phyloP scores from a whole-genome alignment of 495 filamentous ascomycete genomes.

The Hypoxylon crocopeplum region DNA sequence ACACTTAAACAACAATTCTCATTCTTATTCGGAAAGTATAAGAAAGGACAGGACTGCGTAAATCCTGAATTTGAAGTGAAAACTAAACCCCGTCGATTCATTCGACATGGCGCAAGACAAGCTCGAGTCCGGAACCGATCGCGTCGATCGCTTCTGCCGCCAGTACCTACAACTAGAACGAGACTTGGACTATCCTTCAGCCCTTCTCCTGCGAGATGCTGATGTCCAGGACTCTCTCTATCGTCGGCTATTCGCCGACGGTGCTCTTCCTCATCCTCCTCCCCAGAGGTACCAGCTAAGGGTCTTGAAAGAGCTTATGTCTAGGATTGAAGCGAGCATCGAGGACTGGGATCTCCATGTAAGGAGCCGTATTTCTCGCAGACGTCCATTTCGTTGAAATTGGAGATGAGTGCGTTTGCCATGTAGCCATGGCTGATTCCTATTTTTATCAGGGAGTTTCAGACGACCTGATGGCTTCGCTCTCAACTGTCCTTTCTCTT shows the following conservation, averaged over 20 bases:
- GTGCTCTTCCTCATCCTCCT: constrained; percentile 57
- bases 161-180: constrained; percentile 52
- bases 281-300: constrained; percentile 72
- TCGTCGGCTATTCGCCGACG: constrained; percentile 66
- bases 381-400: too few relatives aligned
- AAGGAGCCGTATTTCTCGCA: constrained; percentile 45
- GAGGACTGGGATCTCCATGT: constrained; percentile 85
- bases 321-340: constrained; percentile 70
- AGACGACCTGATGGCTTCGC: constrained; percentile 69
- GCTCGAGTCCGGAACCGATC: background rate
- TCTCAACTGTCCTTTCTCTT: constrained; percentile 64
- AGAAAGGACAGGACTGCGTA: too few relatives aligned
- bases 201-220: constrained; percentile 40
- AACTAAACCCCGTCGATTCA: too few relatives aligned
- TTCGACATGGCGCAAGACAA: constrained; percentile 4
- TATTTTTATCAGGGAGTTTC: constrained; percentile 68
- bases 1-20: too few relatives aligned
- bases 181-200: constrained; percentile 43
- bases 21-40: too few relatives aligned
- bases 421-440: constrained; percentile 33
- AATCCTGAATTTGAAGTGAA: too few relatives aligned
- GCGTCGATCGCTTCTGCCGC: constrained; percentile 46
- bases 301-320: constrained; percentile 72
- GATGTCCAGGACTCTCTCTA: constrained; percentile 69
- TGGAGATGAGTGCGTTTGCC: constrained; percentile 1